phyloP scores from a whole-genome alignment of 345 rosid genomes.

The Bretschneidera sinensis region DNA sequence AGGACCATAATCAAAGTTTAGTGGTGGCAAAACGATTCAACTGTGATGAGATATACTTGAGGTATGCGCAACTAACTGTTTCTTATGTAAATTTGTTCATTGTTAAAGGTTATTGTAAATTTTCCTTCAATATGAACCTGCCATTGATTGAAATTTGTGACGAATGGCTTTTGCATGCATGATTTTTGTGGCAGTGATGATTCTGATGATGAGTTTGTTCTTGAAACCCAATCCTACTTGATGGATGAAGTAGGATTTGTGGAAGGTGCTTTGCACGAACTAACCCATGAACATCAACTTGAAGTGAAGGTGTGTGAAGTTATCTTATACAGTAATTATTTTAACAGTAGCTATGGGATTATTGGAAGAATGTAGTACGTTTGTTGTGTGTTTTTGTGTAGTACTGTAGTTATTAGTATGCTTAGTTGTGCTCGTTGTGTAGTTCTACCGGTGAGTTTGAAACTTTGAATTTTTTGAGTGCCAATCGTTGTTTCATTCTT shows the following conservation, averaged over 20 bases:
- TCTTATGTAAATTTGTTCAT: not conserved
- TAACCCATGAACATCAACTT: slow-evolving; percentile 48
- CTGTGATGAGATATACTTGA: slow-evolving; percentile 45
- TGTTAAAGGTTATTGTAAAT: not conserved
- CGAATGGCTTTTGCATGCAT: not conserved
- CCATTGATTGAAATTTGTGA: not conserved
- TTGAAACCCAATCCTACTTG: slow-evolving; percentile 36
- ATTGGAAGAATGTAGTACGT: no score
- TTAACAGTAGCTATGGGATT: not conserved
- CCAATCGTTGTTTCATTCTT: not conserved
- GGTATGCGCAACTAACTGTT: slow-evolving; percentile 29
- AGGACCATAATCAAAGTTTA: slow-evolving; percentile 19
- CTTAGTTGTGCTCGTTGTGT: no score
- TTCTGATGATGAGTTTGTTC: slow-evolving; percentile 43
- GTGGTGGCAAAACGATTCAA: slow-evolving; percentile 36
- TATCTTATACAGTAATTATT: not conserved
- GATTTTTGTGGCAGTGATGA: slow-evolving; percentile 40
- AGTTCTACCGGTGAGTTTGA: no score
- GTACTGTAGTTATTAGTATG: no score
- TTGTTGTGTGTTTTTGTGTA: no score
- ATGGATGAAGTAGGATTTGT: slow-evolving; percentile 48
- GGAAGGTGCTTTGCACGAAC: slow-evolving; percentile 57
- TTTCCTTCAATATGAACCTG: not conserved
- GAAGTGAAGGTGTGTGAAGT: slow-evolving; percentile 48
- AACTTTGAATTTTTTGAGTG: not conserved